A percentile compares a stretch with the other conserved stretches of the same genome.
Conservation (phyloP, 2,329 filamentous ascomycete species). For the Arthroderma uncinatum region DNA sequence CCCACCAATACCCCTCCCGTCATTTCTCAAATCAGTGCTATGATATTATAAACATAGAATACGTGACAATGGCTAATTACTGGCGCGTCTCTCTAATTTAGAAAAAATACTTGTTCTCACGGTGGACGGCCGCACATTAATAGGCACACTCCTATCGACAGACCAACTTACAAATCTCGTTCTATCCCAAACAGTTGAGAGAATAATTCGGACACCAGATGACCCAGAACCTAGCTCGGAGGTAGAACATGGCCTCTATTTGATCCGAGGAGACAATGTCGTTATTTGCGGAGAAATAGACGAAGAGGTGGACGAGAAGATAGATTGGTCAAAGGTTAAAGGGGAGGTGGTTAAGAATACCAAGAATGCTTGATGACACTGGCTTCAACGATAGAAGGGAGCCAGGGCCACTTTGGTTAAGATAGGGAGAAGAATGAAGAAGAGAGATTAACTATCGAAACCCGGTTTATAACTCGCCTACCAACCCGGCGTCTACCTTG, state of each 20-base stretch:
- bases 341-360: conserved; percentile 73
- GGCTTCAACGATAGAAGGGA: neutral
- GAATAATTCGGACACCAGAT: conserved; percentile 76
- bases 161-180: conserved; percentile 93
- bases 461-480: neutral
- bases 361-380: conserved; percentile 51
- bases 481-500: neutral
- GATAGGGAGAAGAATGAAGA: neutral
- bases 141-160: conserved; percentile 71
- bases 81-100: conserved; percentile 28
- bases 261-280: conserved; percentile 90
- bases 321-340: conserved; percentile 85
- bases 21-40: too few species aligned
- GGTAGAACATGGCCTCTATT: conserved; percentile 74
- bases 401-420: neutral
- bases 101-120: conserved; percentile 90
- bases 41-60: too few species aligned
- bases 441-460: neutral
- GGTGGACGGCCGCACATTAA: conserved; percentile 75
- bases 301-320: conserved; percentile 75
- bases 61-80: neutral
- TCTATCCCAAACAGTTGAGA: conserved; percentile 69
- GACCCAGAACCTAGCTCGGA: conserved; percentile 71
- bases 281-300: conserved; percentile 82
- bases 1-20: neutral